Percentiles rank a stretch among this genome's conserved stretches.
These are phyloP conservation scores for Lactarius evosmus DNA, from an alignment of 768 basidiomycete species.

Conservation along the genomic window DNA sequence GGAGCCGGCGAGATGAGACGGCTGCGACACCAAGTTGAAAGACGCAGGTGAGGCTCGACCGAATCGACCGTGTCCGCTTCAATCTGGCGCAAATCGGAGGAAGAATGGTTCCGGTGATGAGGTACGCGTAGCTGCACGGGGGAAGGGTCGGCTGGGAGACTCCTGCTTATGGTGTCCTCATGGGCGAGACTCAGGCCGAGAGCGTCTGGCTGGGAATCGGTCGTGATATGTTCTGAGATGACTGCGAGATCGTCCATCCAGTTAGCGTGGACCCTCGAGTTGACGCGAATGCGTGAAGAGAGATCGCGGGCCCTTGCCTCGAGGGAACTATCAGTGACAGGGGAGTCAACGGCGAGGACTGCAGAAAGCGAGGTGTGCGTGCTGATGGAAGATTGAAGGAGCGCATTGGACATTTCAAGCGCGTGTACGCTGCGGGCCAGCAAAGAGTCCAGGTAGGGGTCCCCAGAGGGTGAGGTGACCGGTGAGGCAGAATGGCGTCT, in stretches of 20 bases:
- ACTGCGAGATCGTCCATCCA: constrained; percentile 71
- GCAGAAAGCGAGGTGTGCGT: constrained; percentile 57
- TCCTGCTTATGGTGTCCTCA: constrained; percentile 31
- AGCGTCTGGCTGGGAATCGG: constrained; percentile 13
- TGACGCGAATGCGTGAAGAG: constrained; percentile 49
- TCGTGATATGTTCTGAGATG: constrained; percentile 31
- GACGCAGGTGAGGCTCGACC: constrained; percentile 44
- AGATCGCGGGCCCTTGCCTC: constrained; percentile 51
- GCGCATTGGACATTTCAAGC: constrained; percentile 78
- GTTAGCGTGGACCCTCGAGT: constrained; percentile 43
- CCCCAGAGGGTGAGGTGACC: constrained; percentile 34
- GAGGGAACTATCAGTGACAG: constrained; percentile 43
- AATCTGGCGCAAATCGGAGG: constrained; percentile 15
- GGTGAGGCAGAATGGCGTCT: constrained; percentile 26
- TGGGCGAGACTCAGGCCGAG: constrained; percentile 14
- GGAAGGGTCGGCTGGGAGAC: constrained; percentile 32
- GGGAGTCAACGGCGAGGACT: constrained; percentile 46
- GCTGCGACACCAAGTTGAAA: constrained; percentile 50
- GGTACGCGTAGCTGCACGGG: constrained; percentile 14
- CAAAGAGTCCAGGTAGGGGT: constrained; percentile 70
- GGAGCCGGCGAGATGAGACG: constrained; percentile 65
- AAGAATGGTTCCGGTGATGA: constrained; percentile 17
- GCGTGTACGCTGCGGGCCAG: constrained; percentile 81
- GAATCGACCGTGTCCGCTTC: neutral
- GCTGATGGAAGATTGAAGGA: constrained; percentile 72